A percentile compares a stretch with the other conserved stretches of the same genome.
Evolutionary conservation across 371 early-diverging fungal genomes (phyloP).

Genomic region (Mucor plumbeus): DNA sequence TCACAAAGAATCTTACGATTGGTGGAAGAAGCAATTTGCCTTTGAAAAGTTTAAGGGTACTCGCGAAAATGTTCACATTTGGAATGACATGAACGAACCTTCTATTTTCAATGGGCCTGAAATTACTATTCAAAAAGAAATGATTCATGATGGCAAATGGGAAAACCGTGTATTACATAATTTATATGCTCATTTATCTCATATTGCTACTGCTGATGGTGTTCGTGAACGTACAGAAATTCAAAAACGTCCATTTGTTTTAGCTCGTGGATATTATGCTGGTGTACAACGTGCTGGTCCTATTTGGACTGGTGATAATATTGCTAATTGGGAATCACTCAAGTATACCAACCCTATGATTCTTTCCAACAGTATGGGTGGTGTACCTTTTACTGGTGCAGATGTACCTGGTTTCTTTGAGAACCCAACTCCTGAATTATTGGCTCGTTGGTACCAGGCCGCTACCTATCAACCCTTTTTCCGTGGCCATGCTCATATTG

Average conservation of each 20-base stretch:
- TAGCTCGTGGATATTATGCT: slow-evolving; percentile 89
- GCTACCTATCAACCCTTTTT: slow-evolving; percentile 92
- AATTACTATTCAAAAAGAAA: slow-evolving; percentile 92
- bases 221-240: slow-evolving; percentile 55
- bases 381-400: slow-evolving; percentile 84
- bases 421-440: slow-evolving; percentile 80
- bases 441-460: slow-evolving; percentile 92
- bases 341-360: slow-evolving; percentile 82
- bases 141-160: slow-evolving; percentile 74
- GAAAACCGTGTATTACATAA: slow-evolving; percentile 94
- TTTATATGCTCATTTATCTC: slow-evolving; percentile 75
- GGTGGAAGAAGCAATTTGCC: slow-evolving; percentile 80
- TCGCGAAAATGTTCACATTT: slow-evolving; percentile 76
- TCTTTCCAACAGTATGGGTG: slow-evolving; percentile 74
- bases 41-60: slow-evolving; percentile 78
- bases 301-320: slow-evolving; percentile 94
- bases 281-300: slow-evolving; percentile 89
- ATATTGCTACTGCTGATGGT: slow-evolving; percentile 64
- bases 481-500: slow-evolving; percentile 93
- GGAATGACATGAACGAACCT: slow-evolving; percentile 98
- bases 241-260: slow-evolving; percentile 81
- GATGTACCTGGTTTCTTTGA: slow-evolving; percentile 95
- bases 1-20: slow-evolving; percentile 77
- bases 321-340: slow-evolving; percentile 84
- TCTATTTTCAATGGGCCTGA: slow-evolving; percentile 92